Conservation (phyloP, 495 filamentous ascomycete genomes). For the Neurospora discreta region DNA sequence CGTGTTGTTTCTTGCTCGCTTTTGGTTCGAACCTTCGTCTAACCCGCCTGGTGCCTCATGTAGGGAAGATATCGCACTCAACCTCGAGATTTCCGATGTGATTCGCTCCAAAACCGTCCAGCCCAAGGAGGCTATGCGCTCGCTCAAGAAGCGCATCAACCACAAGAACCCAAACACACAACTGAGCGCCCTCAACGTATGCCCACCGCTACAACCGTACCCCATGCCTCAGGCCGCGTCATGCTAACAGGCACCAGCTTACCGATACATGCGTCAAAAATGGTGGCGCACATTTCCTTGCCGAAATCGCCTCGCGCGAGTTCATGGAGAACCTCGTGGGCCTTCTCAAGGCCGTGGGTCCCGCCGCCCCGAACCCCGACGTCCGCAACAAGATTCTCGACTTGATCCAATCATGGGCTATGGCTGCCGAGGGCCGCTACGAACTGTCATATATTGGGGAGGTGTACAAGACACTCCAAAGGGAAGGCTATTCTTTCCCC, state of each 20-base stretch:
- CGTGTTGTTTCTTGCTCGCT: neutral
- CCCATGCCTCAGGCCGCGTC: conserved; percentile 4
- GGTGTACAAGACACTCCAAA: conserved; percentile 68
- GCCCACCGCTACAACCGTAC: conserved; percentile 5
- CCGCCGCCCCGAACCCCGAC: conserved; percentile 65
- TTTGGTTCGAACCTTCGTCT: conserved; percentile 9
- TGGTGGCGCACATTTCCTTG: conserved; percentile 89
- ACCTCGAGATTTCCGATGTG: conserved; percentile 92
- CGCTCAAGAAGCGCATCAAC: conserved; percentile 83
- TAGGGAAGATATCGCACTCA: conserved; percentile 92
- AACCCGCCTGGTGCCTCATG: neutral
- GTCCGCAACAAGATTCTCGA: conserved; percentile 86
- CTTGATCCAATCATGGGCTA: conserved; percentile 87
- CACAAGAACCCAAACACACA: conserved; percentile 96
- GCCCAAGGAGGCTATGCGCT: conserved; percentile 94
- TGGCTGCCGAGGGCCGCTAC: conserved; percentile 74
- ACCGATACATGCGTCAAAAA: conserved; percentile 99
- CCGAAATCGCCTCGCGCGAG: conserved; percentile 89
- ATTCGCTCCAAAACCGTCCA: conserved; percentile 95
- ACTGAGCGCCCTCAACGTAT: conserved; percentile 80
- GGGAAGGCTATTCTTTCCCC: conserved; percentile 81
- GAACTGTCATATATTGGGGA: conserved; percentile 79
- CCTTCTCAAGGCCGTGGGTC: conserved; percentile 67
- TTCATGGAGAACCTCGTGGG: conserved; percentile 97
- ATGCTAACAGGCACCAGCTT: conserved; percentile 35